Percentiles rank a stretch among this genome's conserved stretches.
phyloP scores from a whole-genome alignment of 495 filamentous ascomycete species.

The Hamigera avellanea region DNA sequence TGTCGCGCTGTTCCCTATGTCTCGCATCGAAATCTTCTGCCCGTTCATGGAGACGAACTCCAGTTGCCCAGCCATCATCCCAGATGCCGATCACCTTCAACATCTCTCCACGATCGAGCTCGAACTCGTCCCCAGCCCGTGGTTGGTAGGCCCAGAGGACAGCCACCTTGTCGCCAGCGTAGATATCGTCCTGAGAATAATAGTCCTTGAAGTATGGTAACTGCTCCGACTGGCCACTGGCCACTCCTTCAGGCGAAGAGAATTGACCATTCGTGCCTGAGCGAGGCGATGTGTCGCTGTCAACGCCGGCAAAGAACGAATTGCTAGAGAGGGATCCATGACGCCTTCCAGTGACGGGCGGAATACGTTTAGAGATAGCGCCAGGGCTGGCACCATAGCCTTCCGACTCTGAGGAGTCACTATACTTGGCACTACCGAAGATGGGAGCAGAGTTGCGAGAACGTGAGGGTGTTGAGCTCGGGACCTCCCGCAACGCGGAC shows the following conservation, averaged over 20 bases:
- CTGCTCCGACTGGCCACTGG: conserved; percentile 90
- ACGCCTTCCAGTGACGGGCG: conserved; percentile 58
- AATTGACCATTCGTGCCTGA: conserved; percentile 61
- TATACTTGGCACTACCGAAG: conserved; percentile 40
- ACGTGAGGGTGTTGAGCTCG: conserved; percentile 46
- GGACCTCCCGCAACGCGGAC: conserved; percentile 76
- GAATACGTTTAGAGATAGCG: conserved; percentile 48
- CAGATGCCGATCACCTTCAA: conserved; percentile 97
- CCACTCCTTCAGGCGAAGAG: conserved; percentile 71
- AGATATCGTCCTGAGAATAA: conserved; percentile 94
- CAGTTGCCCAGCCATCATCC: conserved; percentile 99
- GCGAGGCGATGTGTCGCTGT: conserved; percentile 63
- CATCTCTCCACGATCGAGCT: conserved; percentile 94
- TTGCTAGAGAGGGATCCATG: conserved; percentile 84
- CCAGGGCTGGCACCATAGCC: conserved; percentile 69
- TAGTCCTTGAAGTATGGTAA: conserved; percentile 95
- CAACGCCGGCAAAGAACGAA: conserved; percentile 58
- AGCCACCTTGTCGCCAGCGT: conserved; percentile 78
- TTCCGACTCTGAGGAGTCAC: conserved; percentile 71
- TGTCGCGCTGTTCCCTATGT: conserved; percentile 72
- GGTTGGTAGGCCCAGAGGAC: conserved; percentile 96
- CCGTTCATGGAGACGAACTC: conserved; percentile 66
- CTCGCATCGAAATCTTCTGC: conserved; percentile 82
- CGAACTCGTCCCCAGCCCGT: conserved; percentile 85
- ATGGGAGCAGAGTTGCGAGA: conserved; percentile 30